Evolutionary conservation across 164 flowering plant species (phyloP).

Genomic region (Pachysandra terminalis): DNA sequence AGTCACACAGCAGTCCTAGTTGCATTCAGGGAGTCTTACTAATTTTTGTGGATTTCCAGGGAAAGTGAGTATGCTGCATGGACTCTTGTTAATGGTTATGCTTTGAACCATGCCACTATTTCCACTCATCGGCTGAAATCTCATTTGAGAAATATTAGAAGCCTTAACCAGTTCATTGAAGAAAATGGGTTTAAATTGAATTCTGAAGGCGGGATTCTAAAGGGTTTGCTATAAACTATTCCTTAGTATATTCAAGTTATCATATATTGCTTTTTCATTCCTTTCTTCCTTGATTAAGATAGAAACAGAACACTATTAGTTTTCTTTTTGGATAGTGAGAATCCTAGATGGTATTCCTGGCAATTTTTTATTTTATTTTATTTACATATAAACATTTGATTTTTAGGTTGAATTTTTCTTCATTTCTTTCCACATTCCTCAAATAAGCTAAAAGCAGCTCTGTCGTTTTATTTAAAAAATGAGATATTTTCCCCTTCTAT

Average conservation of each 20-base stretch:
- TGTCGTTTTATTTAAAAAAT: no score
- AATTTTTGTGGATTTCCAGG: slow-evolving; percentile 37
- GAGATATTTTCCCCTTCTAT: no score
- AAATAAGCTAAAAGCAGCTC: no score
- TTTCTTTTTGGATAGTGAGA: neutral
- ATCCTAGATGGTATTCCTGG: neutral
- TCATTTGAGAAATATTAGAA: slow-evolving; percentile 48
- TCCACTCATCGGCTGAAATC: slow-evolving; percentile 80
- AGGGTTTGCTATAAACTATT: slow-evolving; percentile 49
- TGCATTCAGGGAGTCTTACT: slow-evolving; percentile 2
- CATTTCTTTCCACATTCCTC: no score
- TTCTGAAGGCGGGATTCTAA: slow-evolving; percentile 89
- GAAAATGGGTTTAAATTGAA: slow-evolving; percentile 78
- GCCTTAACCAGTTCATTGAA: slow-evolving; percentile 73
- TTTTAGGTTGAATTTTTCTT: no score
- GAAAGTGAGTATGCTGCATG: slow-evolving; percentile 99
- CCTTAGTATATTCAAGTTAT: neutral
- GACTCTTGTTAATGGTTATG: slow-evolving; percentile 98
- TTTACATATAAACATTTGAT: no score
- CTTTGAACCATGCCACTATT: slow-evolving; percentile 87
- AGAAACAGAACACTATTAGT: neutral
- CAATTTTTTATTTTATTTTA: no score
- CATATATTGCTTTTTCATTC: neutral
- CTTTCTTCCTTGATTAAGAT: neutral
- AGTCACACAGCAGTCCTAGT: neutral